Evolutionary conservation across 768 basidiomycete genomes (phyloP), one percentile per base, ranked within the genome.

Genomic region (Leccinum incarnatum): DNA sequence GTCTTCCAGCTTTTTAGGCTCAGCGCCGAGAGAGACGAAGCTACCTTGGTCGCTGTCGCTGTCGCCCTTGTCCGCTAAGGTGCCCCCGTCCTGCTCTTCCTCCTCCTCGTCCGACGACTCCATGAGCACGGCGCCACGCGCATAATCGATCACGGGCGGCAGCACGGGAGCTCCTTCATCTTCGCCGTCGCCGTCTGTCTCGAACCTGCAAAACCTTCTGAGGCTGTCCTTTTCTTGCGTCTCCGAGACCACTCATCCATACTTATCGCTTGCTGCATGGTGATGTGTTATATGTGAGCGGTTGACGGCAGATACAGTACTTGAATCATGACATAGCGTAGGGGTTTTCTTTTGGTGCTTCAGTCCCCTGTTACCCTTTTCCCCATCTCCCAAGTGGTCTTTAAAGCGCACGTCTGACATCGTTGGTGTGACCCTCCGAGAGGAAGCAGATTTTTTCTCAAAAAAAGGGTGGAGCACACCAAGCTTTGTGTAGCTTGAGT

Each of bases 381-480:
- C 78, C 56, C 73, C 77, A 14, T 78, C 74, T 57, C 81, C 77
- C 46, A 98, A 84, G n/a, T 97, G 80, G 55, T 80, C 77, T 72
- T 89, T 91, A 73, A 98, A 99, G 23, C 96, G 84, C n/a, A 90
- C 79, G 74, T 97, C 92, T 12, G 88, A 83, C 86, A 89, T 63
- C 45, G 42, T 45, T 45, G 15, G 42, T 45, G 4, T 10, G 14
- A 11, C 11, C n/a, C 42, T 21, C 19, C 5, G 15, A 45, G 57
- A 32, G 15, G 25, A 30, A 9, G 27, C 8, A 17, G 37, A 6
- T 19, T 30, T 11, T 30, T 30, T 30, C 30, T 5, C 3, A 30
- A 30, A 30, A 30, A 30, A 10, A 30, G 8, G 17, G 17, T 10
- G 9, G n/a, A 10, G 40, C n/a, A 42, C 40, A 42, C 25, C n/a